Evolutionary conservation across 768 basidiomycete species (phyloP).

Genomic region (Cystofilobasidium ferigula): DNA sequence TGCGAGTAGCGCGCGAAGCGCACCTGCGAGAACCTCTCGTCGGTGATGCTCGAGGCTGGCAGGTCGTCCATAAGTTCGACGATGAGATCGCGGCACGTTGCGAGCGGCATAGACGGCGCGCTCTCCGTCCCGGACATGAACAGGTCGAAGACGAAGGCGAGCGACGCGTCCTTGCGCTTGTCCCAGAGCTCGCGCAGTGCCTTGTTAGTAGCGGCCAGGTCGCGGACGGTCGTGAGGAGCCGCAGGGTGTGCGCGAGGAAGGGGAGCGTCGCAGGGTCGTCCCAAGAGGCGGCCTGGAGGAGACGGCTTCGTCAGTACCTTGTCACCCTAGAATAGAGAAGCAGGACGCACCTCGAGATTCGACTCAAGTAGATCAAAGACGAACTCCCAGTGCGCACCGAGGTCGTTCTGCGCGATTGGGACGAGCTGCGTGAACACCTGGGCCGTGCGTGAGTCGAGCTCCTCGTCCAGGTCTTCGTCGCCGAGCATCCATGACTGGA

Average conservation of each 20-base stretch:
- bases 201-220: constrained; percentile 62
- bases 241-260: constrained; percentile 58
- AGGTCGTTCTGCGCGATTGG: constrained; percentile 78
- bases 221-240: constrained; percentile 57
- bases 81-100: constrained; percentile 51
- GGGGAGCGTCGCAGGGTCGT: constrained; percentile 48
- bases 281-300: constrained; percentile 31
- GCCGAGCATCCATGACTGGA: constrained; percentile 65
- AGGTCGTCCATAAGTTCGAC: constrained; percentile 59
- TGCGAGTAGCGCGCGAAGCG: constrained; percentile 22
- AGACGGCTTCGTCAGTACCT: constrained; percentile 1
- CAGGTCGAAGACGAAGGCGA: constrained; percentile 54
- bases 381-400: constrained; percentile 84
- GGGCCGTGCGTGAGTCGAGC: constrained; percentile 64
- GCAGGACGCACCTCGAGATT: constrained; percentile 61
- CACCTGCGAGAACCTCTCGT: constrained; percentile 57
- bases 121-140: constrained; percentile 44
- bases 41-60: constrained; percentile 49
- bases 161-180: constrained; percentile 45
- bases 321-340: too few relatives aligned
- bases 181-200: constrained; percentile 59
- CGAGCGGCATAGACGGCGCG: constrained; percentile 49
- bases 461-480: constrained; percentile 60
- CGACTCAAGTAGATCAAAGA: constrained; percentile 77
- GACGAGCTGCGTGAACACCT: constrained; percentile 61